These are phyloP conservation scores for Arachis monticola DNA, from an alignment of 331 rosid species.

Conservation along the genomic window DNA sequence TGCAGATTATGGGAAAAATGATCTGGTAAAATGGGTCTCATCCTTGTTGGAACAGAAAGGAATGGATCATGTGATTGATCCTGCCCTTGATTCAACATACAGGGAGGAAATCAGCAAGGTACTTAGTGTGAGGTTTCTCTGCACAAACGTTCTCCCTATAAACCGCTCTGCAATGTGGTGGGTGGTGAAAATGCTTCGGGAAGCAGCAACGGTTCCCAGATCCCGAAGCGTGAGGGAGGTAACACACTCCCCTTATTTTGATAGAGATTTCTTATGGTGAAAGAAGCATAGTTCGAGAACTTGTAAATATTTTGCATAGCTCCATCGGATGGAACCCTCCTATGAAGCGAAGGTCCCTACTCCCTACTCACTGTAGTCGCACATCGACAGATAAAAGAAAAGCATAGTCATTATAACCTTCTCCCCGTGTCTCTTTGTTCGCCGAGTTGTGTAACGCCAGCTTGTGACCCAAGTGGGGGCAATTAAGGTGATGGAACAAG, in stretches of 20 bases:
- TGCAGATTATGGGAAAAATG: constrained; percentile 60
- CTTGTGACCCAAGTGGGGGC: too few relatives aligned
- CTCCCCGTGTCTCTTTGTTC: too few relatives aligned
- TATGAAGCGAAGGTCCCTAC: too few relatives aligned
- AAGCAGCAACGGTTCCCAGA: constrained; percentile 44
- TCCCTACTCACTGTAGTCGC: too few relatives aligned
- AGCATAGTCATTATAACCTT: too few relatives aligned
- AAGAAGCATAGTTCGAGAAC: constrained; percentile 35
- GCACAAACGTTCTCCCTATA: constrained; percentile 57
- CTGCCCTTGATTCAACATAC: constrained; percentile 45
- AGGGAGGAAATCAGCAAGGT: constrained; percentile 56
- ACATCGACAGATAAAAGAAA: too few relatives aligned
- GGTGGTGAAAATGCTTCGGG: constrained; percentile 68
- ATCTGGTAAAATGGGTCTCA: constrained; percentile 64
- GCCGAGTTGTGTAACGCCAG: too few relatives aligned
- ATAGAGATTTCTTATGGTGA: constrained; percentile 40
- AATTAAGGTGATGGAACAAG: too few relatives aligned
- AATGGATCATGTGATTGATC: constrained; percentile 56
- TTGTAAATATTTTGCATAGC: too few relatives aligned
- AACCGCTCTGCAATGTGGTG: constrained; percentile 69
- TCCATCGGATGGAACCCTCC: too few relatives aligned
- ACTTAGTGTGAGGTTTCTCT: constrained; percentile 55
- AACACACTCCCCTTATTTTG: constrained; percentile 46
- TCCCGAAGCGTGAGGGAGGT: constrained; percentile 37
- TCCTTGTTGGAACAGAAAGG: constrained; percentile 49